Percentiles rank a stretch among this genome's conserved stretches.
These are phyloP conservation scores for Emmonsiellopsis sp. DNA, from an alignment of 2,329 filamentous ascomycete species.

Conservation along the genomic window DNA sequence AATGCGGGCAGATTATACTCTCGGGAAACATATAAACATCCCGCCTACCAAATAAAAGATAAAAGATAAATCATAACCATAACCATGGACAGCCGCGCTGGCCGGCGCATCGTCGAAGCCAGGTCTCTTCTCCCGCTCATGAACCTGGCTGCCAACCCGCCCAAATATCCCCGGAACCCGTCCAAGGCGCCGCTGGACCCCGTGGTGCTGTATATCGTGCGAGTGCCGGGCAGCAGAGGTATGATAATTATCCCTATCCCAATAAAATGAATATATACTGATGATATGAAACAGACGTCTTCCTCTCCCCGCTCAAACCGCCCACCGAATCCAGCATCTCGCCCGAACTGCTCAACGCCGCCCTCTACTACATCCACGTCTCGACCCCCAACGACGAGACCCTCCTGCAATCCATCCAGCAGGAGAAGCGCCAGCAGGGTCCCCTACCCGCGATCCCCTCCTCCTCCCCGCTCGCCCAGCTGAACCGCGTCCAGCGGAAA, in stretches of 20 bases:
- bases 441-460: conserved; percentile 13
- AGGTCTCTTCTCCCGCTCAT: conserved; percentile 74
- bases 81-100: not conserved
- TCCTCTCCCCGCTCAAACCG: conserved; percentile 84
- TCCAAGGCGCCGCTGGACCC: conserved; percentile 60
- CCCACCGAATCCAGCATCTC: conserved; percentile 75
- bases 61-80: no score
- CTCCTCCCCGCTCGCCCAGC: conserved; percentile 15
- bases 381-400: conserved; percentile 51
- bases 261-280: not conserved
- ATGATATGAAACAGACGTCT: conserved; percentile 59
- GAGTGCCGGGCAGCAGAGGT: conserved; percentile 88
- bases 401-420: conserved; percentile 30
- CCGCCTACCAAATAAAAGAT: no score
- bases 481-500: conserved; percentile 33
- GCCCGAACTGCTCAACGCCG: conserved; percentile 74
- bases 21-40: no score
- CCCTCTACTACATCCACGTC: conserved; percentile 85
- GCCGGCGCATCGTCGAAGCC: conserved; percentile 52
- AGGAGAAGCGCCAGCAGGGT: conserved; percentile 18
- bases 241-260: conserved; percentile 15
- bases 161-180: conserved; percentile 72
- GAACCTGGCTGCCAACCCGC: conserved; percentile 73
- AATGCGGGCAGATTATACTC: no score
- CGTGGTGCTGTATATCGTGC: conserved; percentile 79